Base-by-base conservation (phyloP, 495 filamentous ascomycete genomes). In the Aspergillus cavernicola region DNA sequence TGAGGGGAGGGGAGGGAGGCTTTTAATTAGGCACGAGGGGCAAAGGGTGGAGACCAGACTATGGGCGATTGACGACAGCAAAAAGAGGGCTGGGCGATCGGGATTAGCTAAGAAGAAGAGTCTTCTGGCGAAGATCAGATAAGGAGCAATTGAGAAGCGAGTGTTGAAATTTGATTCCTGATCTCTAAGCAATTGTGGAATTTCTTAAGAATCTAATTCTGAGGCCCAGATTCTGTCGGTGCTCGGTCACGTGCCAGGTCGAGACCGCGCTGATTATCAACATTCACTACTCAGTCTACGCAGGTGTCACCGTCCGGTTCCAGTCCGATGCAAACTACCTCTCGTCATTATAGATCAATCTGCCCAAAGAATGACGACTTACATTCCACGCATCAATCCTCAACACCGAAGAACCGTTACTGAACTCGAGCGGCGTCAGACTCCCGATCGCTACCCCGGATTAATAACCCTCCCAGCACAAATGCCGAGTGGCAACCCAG, bases 301-400 rank as follows among this genome's bases (percentile, higher is more conserved):
- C 26, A 32, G 31, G 26, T 29, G 9, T 29, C 26, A 51, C 15
- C 24, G 56, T 59, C 7, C 42, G 23, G 39, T 57, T 59, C 62
- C 62, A 64, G 39, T 64, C 58, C 0, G 50, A 55, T 9, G 53
- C 58, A 50, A 57, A 55, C 62, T 61, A 38, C 15, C 22, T 23
- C 18, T 38, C 26, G 28, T 42, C 19, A 51, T 40, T 41, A 29
- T 31, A n/a, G 23, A 32, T 50, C 24, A 35, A n/a, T 52, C 8
- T 15, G 19, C 6, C 13, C 11, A 36, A 11, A 40, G 19, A 32
- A 56, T 9, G 42, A 32, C 12, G 24, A 29, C 66, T 59, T 43
- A 69, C 66, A 58, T 69, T 63, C 64, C 64, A 69, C 16, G 56
- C 66, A 61, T 69, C 66, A 44, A 66, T 69, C 13, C 56, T 48